These are phyloP conservation scores for Ophiostoma australiae DNA, from an alignment of 2,329 filamentous ascomycete species.

Conservation along the genomic window DNA sequence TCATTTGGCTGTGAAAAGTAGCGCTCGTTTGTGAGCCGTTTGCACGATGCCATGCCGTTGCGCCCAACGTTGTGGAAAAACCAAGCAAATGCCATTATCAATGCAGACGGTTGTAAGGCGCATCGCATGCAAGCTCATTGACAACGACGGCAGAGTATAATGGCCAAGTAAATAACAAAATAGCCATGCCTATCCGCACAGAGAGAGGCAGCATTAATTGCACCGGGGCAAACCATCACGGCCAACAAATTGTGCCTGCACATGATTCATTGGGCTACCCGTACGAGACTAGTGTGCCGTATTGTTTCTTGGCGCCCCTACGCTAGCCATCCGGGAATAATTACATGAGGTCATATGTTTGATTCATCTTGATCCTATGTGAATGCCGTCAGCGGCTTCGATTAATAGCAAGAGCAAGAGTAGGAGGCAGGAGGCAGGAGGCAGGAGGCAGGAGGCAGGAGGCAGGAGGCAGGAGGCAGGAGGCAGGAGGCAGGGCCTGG, in stretches of 20 bases:
- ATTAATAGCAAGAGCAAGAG: background rate
- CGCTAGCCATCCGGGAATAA: background rate
- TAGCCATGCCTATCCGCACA: too few relatives aligned
- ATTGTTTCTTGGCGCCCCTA: background rate
- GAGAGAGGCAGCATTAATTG: background rate
- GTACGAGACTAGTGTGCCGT: background rate
- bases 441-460: background rate
- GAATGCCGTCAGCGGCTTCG: background rate
- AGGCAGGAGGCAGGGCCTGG: background rate
- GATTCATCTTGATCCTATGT: background rate
- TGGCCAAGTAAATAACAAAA: too few relatives aligned
- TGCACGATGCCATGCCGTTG: too few relatives aligned
- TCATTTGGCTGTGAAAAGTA: too few relatives aligned
- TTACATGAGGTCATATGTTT: background rate
- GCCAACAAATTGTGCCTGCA: background rate
- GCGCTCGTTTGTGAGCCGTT: too few relatives aligned
- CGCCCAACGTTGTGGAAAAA: too few relatives aligned
- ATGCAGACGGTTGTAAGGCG: too few relatives aligned
- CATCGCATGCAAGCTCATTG: too few relatives aligned
- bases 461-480: background rate
- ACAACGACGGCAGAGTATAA: too few relatives aligned
- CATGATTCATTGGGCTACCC: slow-evolving; percentile 2
- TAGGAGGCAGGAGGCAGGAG: background rate
- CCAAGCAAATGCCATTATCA: too few relatives aligned
- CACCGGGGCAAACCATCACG: background rate